These are phyloP conservation scores for Fonsecaea multimorphosa DNA, from an alignment of 2,329 filamentous ascomycete genomes.

Conservation along the genomic window DNA sequence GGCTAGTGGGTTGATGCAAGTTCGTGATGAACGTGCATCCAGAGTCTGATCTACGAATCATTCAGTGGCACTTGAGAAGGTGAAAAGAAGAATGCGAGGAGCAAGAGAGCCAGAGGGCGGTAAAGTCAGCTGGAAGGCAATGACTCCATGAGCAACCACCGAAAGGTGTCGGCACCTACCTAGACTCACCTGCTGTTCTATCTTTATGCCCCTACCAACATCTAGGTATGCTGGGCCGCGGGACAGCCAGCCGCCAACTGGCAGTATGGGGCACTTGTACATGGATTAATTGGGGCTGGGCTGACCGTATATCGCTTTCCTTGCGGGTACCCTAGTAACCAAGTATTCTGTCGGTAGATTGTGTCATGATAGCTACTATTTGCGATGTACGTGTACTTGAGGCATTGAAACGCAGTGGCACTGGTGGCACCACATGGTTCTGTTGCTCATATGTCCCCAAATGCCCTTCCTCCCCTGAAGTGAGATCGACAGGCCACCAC, in stretches of 20 bases:
- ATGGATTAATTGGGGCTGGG: background rate
- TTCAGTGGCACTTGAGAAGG: background rate
- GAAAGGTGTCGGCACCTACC: background rate
- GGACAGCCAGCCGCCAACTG: constrained; percentile 4
- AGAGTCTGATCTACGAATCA: background rate
- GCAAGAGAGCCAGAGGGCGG: background rate
- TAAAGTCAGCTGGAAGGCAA: constrained; percentile 20
- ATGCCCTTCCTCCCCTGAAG: background rate
- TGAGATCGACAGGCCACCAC: constrained; percentile 29
- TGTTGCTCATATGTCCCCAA: background rate
- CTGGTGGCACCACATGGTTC: constrained; percentile 14
- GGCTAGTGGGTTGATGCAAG: background rate
- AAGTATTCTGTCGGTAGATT: background rate
- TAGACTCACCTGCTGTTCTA: constrained; percentile 11
- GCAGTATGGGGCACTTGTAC: background rate
- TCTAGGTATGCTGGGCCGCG: constrained; percentile 5
- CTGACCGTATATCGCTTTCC: constrained; percentile 6
- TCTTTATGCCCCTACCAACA: constrained; percentile 19
- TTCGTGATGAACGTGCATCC: constrained; percentile 3
- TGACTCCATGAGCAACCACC: background rate
- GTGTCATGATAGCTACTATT: background rate
- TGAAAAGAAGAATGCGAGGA: background rate
- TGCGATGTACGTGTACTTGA: background rate
- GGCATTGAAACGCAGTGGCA: background rate
- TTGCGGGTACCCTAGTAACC: background rate